Percentiles rank a stretch among this genome's conserved stretches.
These are phyloP conservation scores for Phaseolus lunatus DNA, from an alignment of 306 rosid species.

Conservation along the genomic window DNA sequence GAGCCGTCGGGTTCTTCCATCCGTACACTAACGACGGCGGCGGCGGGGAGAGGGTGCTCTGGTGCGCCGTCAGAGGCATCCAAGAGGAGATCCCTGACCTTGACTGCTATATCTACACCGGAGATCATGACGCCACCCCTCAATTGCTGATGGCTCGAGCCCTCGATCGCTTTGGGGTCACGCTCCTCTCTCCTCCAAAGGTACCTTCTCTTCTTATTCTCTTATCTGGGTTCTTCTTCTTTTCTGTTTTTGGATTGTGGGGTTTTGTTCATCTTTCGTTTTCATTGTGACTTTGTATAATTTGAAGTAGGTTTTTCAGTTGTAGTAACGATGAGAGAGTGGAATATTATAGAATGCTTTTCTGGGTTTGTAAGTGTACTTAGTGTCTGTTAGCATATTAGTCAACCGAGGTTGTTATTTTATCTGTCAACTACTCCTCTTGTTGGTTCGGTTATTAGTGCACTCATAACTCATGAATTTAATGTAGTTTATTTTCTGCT, in stretches of 20 bases:
- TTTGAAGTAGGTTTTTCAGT: constrained; percentile 10
- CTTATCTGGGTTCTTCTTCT: neutral
- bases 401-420: neutral
- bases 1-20: constrained; percentile 88
- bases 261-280: neutral
- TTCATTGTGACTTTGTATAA: constrained; percentile 17
- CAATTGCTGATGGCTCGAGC: constrained; percentile 69
- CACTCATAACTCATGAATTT: neutral
- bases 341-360: neutral
- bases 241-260: neutral
- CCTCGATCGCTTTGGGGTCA: constrained; percentile 82
- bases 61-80: constrained; percentile 90
- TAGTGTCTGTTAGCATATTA: neutral
- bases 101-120: constrained; percentile 75
- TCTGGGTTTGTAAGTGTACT: neutral
- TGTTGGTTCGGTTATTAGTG: neutral
- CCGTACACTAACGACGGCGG: constrained; percentile 95
- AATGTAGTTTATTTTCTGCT: constrained; percentile 4
- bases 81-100: constrained; percentile 73
- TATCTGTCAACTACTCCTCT: neutral
- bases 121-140: constrained; percentile 88
- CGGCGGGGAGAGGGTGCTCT: constrained; percentile 90
- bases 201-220: constrained; percentile 42
- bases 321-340: constrained; percentile 8
- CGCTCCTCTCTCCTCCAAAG: constrained; percentile 63